These are phyloP conservation scores for Clitopilus passeckerianus DNA, from an alignment of 768 basidiomycete genomes.

Conservation along the genomic window DNA sequence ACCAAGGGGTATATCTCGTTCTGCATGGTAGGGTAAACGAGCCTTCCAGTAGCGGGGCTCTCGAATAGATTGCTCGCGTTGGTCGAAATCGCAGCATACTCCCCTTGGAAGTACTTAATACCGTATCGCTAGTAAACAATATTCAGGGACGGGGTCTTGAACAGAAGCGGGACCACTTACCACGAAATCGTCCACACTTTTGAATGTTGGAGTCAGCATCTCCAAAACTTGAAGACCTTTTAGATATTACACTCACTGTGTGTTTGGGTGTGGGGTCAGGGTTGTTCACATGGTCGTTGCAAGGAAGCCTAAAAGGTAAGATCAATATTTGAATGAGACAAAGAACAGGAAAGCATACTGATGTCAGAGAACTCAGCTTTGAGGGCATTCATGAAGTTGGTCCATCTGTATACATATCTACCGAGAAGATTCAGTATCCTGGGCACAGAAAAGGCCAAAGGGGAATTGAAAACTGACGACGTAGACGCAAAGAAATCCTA, in stretches of 20 bases:
- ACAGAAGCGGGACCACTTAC: conserved; percentile 5
- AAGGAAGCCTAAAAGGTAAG: conserved; percentile 36
- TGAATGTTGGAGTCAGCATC: too few species aligned
- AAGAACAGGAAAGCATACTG: conserved; percentile 19
- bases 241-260: conserved; percentile 53
- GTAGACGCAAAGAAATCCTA: conserved; percentile 19
- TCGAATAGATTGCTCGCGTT: conserved; percentile 32
- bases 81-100: conserved; percentile 51
- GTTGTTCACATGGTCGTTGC: conserved; percentile 36
- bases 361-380: conserved; percentile 40
- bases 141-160: background rate
- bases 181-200: conserved; percentile 24
- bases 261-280: conserved; percentile 38
- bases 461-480: too few species aligned
- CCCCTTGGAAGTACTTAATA: conserved; percentile 54
- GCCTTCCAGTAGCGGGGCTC: conserved; percentile 2
- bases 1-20: too few species aligned
- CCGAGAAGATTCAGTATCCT: too few species aligned
- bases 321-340: background rate
- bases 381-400: conserved; percentile 32
- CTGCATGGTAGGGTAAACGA: conserved; percentile 47
- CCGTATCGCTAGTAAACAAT: conserved; percentile 41
- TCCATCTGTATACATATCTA: conserved; percentile 39
- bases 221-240: too few species aligned
- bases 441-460: too few species aligned